Evolutionary conservation across 78 protist species (phyloP).

Genomic region (Dictyostelium firmibasis): DNA sequence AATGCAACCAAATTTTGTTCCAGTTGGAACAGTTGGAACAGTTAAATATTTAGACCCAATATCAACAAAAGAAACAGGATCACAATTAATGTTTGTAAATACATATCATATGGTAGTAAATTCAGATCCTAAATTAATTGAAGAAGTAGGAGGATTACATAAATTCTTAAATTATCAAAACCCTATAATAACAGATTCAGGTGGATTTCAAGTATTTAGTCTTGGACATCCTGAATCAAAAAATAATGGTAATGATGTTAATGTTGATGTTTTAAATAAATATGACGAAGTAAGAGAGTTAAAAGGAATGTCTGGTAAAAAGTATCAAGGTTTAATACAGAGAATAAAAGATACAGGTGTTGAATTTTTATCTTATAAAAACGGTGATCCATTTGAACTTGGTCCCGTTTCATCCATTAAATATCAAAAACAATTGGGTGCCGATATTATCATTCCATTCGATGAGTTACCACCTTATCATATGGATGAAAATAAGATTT

Average conservation of each 20-base stretch:
- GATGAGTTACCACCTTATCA: conserved; percentile 88
- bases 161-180: conserved; percentile 78
- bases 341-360: conserved; percentile 81
- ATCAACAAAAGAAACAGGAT: conserved; percentile 15
- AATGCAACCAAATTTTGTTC: conserved; percentile 79
- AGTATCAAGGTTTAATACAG: conserved; percentile 47
- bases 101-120: conserved; percentile 90
- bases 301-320: conserved; percentile 83
- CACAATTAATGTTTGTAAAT: conserved; percentile 88
- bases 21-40: conserved; percentile 83
- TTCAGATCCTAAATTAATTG: conserved; percentile 74
- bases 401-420: conserved; percentile 82
- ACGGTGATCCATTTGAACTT: conserved; percentile 9
- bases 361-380: conserved; percentile 45
- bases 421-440: conserved; percentile 83
- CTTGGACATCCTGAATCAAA: conserved; percentile 56
- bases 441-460: conserved; percentile 89
- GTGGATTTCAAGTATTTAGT: conserved; percentile 90
- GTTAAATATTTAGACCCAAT: conserved; percentile 69
- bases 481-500: conserved; percentile 29
- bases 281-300: conserved; percentile 80
- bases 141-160: conserved; percentile 86
- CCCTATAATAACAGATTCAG: conserved; percentile 90
- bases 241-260: neutral
- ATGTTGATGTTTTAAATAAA: conserved; percentile 4